These are phyloP conservation scores for Acer saccharum DNA, from an alignment of 345 rosid species.

Conservation along the genomic window DNA sequence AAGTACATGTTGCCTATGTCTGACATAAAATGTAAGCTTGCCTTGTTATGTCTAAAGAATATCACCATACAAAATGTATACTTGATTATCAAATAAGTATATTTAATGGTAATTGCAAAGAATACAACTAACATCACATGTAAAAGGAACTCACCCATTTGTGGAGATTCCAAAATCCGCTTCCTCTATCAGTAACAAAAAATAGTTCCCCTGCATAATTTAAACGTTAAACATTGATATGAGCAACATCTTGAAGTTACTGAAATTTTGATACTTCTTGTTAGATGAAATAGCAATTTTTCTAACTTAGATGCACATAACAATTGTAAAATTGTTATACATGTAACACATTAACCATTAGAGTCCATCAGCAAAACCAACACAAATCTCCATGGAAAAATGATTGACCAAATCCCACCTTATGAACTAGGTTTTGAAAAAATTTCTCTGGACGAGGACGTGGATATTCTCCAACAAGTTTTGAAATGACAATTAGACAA, in stretches of 20 bases:
- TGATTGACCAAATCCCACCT: not conserved
- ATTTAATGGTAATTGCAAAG: not conserved
- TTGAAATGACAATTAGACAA: not conserved
- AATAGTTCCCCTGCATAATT: conserved; percentile 82
- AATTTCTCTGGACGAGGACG: not conserved
- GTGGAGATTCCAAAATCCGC: conserved; percentile 92
- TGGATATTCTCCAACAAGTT: not conserved
- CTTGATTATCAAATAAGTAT: not conserved
- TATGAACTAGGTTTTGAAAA: not conserved
- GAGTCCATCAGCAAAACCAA: not conserved
- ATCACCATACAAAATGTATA: not conserved
- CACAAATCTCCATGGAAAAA: not conserved
- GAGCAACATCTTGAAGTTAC: conserved; percentile 1
- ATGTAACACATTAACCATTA: not conserved
- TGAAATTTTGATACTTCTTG: conserved; percentile 1
- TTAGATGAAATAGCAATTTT: not conserved
- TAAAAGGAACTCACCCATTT: conserved; percentile 70
- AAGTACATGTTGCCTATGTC: not conserved
- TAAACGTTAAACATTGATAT: conserved; percentile 11
- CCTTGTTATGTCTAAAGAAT: not conserved
- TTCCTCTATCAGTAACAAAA: conserved; percentile 73
- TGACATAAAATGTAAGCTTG: not conserved
- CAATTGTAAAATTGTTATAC: not conserved
- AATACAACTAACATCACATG: not conserved
- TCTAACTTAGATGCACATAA: not conserved